These are phyloP conservation scores for Mycena chlorophos DNA, from an alignment of 768 basidiomycete genomes.

Conservation along the genomic window DNA sequence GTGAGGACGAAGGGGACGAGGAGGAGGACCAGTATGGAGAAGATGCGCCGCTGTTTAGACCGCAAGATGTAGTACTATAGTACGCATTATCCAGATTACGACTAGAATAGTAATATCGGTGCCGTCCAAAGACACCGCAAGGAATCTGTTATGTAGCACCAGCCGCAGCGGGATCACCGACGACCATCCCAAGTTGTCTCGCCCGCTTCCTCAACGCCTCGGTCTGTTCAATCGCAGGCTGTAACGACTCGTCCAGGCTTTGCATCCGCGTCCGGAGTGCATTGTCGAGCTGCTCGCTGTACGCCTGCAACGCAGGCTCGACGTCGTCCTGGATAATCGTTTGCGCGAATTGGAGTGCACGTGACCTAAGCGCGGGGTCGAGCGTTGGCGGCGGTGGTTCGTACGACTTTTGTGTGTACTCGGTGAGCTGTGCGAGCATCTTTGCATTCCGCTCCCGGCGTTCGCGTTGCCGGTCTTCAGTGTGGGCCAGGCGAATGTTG, in stretches of 20 bases:
- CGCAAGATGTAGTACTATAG: neutral
- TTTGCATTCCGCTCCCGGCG: neutral
- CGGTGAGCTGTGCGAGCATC: neutral
- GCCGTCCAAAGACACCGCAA: too few species aligned
- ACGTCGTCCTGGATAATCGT: slow-evolving; percentile 14
- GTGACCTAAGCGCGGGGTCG: slow-evolving; percentile 2
- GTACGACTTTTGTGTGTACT: neutral
- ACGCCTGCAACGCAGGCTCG: slow-evolving; percentile 6
- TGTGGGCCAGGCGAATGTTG: neutral
- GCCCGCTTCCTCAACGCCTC: slow-evolving; percentile 32
- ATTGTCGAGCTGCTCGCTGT: neutral
- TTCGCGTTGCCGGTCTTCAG: neutral
- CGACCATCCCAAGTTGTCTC: slow-evolving; percentile 92
- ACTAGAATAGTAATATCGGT: neutral
- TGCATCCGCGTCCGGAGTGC: slow-evolving; percentile 21
- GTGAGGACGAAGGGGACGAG: slow-evolving; percentile 41
- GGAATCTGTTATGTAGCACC: too few species aligned
- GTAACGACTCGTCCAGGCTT: slow-evolving; percentile 31
- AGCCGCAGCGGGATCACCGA: too few species aligned
- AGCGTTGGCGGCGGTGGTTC: neutral
- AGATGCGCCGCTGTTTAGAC: neutral
- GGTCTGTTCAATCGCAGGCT: slow-evolving; percentile 34
- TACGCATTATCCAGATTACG: neutral
- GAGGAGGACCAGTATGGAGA: neutral
- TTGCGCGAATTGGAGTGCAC: neutral